Evolutionary conservation across 2,329 filamentous ascomycete genomes (phyloP).

Genomic region (Chaetomiaceae sp.): DNA sequence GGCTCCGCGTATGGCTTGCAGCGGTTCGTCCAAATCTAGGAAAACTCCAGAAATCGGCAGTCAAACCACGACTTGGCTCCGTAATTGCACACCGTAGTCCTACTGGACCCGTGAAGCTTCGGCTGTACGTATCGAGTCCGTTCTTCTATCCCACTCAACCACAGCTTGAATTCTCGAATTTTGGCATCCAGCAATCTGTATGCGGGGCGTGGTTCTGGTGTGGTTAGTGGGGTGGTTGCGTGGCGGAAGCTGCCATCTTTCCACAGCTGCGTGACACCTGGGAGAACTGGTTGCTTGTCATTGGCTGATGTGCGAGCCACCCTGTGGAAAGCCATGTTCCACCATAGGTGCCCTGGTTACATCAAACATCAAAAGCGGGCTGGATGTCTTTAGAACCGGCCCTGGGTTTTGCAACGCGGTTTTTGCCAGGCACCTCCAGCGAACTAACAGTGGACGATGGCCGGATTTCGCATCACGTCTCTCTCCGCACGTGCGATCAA

Average conservation of each 20-base stretch:
- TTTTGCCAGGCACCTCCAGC: no score
- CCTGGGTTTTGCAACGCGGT: no score
- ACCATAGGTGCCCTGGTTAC: no score
- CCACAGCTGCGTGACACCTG: constrained; percentile 14
- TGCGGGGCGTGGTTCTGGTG: neutral
- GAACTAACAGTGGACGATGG: neutral
- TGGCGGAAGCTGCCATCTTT: constrained; percentile 12
- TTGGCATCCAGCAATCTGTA: neutral
- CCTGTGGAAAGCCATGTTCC: no score
- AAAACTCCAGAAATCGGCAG: neutral
- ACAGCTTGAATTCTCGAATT: constrained; percentile 1
- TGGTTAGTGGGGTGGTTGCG: neutral
- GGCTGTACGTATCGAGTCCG: no score
- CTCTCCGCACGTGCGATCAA: neutral
- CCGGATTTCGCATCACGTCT: neutral
- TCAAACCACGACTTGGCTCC: neutral
- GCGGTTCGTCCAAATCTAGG: no score
- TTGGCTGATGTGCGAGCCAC: constrained; percentile 10
- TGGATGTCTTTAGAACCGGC: no score
- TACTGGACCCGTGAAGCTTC: neutral
- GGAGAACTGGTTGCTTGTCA: neutral
- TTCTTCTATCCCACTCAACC: no score
- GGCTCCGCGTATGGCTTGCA: neutral
- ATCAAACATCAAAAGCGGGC: no score
- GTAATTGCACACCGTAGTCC: neutral